Conservation (phyloP, 1,284 basidiomycete genomes). For the Trametes pubescens region DNA sequence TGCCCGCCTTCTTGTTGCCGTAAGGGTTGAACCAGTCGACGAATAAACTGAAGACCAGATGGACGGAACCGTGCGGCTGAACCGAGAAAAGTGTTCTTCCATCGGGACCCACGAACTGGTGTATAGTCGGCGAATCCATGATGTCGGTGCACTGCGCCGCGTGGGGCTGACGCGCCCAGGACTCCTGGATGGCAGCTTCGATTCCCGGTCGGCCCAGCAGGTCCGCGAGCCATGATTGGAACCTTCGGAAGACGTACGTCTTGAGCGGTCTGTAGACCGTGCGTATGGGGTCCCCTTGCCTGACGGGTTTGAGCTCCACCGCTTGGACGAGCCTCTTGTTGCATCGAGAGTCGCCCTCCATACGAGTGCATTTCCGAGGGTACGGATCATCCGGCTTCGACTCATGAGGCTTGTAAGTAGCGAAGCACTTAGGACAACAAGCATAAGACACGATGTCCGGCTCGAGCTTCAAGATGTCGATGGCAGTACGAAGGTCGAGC, state of each 20-base stretch:
- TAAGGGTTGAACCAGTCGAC: slow-evolving; percentile 40
- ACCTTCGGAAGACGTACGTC: slow-evolving; percentile 1
- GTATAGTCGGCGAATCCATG: neutral
- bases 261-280: neutral
- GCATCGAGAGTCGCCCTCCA: neutral
- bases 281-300: neutral
- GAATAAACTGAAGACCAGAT: slow-evolving; percentile 35
- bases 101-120: neutral
- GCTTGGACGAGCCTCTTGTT: neutral
- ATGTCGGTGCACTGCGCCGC: neutral
- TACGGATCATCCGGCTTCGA: neutral
- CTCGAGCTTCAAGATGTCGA: neutral
- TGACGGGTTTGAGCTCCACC: neutral
- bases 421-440: neutral
- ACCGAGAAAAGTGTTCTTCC: neutral
- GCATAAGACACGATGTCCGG: neutral
- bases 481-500: neutral
- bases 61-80: neutral
- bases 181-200: slow-evolving; percentile 1
- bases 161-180: neutral
- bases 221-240: neutral
- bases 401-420: neutral
- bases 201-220: neutral
- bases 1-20: slow-evolving; percentile 35
- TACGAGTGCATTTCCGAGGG: slow-evolving; percentile 2